Evolutionary conservation across 176 grass and related monocot genomes (phyloP).

Genomic region (Carex pumila): DNA sequence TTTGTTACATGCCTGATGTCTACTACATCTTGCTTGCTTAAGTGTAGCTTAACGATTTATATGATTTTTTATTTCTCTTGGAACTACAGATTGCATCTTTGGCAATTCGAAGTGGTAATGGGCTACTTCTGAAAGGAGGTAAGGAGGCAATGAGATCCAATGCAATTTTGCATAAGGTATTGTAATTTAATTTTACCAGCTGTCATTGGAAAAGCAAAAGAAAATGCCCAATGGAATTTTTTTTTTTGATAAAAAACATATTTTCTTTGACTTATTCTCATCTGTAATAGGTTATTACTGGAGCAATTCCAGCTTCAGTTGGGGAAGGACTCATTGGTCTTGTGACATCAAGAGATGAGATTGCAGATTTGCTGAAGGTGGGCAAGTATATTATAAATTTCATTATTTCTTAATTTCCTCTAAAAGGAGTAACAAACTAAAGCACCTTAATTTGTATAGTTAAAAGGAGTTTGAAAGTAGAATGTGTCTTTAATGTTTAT

Average conservation of each 20-base stretch:
- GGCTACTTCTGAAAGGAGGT: slow-evolving; percentile 95
- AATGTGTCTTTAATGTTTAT: background rate
- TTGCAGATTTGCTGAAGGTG: slow-evolving; percentile 89
- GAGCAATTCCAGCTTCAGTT: slow-evolving; percentile 64
- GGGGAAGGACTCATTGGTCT: slow-evolving; percentile 83
- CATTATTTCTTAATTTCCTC: background rate
- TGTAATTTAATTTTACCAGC: slow-evolving; percentile 14
- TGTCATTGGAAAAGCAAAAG: background rate
- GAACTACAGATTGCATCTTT: slow-evolving; percentile 81
- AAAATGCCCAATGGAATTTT: background rate
- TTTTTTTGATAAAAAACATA: background rate
- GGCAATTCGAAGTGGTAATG: slow-evolving; percentile 90
- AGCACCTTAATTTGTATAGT: background rate
- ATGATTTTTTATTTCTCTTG: slow-evolving; percentile 9
- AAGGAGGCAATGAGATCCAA: slow-evolving; percentile 98
- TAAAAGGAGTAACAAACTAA: background rate
- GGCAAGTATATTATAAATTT: slow-evolving; percentile 3
- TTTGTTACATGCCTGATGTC: background rate
- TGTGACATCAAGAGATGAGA: slow-evolving; percentile 91
- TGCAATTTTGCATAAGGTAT: slow-evolving; percentile 78
- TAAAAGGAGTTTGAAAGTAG: background rate
- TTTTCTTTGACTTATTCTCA: background rate
- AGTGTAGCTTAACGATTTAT: background rate
- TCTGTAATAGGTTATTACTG: slow-evolving; percentile 61
- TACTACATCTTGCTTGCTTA: background rate